Evolutionary conservation across 2,329 filamentous ascomycete genomes (phyloP).

Genomic region (Beauveria sp.): DNA sequence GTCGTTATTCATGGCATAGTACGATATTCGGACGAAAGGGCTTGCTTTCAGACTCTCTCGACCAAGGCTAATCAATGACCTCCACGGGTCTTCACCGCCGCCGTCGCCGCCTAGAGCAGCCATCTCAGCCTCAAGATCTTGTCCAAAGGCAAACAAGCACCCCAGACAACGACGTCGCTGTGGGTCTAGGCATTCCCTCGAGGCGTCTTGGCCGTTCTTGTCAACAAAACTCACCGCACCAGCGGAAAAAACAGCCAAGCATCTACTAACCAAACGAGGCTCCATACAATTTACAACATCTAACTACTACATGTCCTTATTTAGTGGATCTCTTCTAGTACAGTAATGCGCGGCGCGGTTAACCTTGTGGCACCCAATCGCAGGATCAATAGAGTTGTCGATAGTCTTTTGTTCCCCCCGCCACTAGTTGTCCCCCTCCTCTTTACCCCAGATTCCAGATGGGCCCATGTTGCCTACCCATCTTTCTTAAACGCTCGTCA

Average conservation of each 20-base stretch:
- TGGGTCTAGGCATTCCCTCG: not conserved
- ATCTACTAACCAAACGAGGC: not conserved
- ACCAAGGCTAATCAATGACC: too few species aligned
- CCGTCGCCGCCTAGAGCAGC: not conserved
- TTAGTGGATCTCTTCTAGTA: not conserved
- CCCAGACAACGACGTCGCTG: too few species aligned
- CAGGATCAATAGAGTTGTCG: constrained; percentile 4
- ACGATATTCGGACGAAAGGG: not conserved
- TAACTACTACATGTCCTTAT: not conserved
- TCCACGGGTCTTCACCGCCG: not conserved
- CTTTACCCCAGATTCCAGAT: not conserved
- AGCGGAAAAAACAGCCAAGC: not conserved
- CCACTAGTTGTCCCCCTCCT: not conserved
- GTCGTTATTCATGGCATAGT: not conserved
- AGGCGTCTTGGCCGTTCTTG: not conserved
- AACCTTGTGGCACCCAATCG: constrained; percentile 1
- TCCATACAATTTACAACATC: not conserved
- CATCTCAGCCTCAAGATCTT: not conserved
- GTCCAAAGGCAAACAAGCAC: not conserved
- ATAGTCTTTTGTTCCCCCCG: not conserved
- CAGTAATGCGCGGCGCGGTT: not conserved
- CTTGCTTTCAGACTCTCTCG: not conserved
- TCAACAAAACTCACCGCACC: not conserved
- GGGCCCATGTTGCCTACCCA: too few species aligned
- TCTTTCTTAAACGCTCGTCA: not conserved